Conservation (phyloP, 2,329 filamentous ascomycete genomes). For the Drechslera avenae region DNA sequence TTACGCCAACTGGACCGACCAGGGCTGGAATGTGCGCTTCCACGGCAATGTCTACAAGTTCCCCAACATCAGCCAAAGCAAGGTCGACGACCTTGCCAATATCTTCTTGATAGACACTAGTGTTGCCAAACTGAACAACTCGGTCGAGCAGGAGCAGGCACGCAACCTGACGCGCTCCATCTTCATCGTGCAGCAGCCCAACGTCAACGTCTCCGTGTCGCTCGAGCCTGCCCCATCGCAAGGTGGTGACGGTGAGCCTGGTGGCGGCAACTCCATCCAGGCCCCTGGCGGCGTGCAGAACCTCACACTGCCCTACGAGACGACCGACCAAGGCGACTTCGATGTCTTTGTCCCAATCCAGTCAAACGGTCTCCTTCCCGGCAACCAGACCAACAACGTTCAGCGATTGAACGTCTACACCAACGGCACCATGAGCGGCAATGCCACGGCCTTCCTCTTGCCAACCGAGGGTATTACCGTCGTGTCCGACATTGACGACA, state of each 20-base stretch:
- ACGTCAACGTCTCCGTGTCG: conserved; percentile 67
- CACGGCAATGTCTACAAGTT: conserved; percentile 84
- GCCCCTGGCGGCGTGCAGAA: conserved; percentile 66
- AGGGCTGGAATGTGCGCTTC: conserved; percentile 76
- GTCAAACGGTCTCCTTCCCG: conserved; percentile 61
- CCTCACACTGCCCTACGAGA: conserved; percentile 67
- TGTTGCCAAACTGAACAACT: conserved; percentile 62
- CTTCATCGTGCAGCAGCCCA: conserved; percentile 73
- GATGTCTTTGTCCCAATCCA: conserved; percentile 70
- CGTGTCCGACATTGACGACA: conserved; percentile 79
- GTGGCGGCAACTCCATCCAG: conserved; percentile 57
- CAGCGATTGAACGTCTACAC: conserved; percentile 73
- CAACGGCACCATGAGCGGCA: conserved; percentile 68
- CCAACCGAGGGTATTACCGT: conserved; percentile 72
- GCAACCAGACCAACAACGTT: conserved; percentile 67
- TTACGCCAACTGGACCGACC: conserved; percentile 75
- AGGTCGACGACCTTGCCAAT: conserved; percentile 71
- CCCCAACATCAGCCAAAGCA: conserved; percentile 68
- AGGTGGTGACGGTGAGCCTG: conserved; percentile 56
- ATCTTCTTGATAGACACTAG: conserved; percentile 70
- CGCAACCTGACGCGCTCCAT: conserved; percentile 75
- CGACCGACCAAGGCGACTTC: conserved; percentile 72
- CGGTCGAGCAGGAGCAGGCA: conserved; percentile 66
- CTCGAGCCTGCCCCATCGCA: conserved; percentile 64
- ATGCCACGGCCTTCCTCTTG: conserved; percentile 77